These are phyloP conservation scores for Helminthosporium solani DNA, from an alignment of 2,329 filamentous ascomycete species.

Conservation along the genomic window DNA sequence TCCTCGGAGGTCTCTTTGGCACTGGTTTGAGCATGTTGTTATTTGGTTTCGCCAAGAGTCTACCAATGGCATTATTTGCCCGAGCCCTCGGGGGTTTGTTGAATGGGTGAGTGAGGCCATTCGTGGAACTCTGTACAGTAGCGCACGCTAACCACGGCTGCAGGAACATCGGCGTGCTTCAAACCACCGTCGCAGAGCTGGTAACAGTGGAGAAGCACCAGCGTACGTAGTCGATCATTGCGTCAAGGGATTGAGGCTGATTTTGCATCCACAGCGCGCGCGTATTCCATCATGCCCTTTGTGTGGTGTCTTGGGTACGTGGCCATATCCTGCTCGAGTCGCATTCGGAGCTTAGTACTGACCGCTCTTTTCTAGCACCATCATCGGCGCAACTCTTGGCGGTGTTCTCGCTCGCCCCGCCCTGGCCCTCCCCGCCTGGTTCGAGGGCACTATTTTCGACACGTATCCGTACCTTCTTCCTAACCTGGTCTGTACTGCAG, in stretches of 20 bases:
- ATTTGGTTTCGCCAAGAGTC: constrained; percentile 84
- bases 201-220: constrained; percentile 93
- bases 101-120: constrained; percentile 82
- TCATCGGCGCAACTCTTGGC: constrained; percentile 87
- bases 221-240: constrained; percentile 57
- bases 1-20: constrained; percentile 84
- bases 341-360: constrained; percentile 18
- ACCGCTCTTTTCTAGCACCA: constrained; percentile 61
- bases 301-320: constrained; percentile 90
- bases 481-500: constrained; percentile 83
- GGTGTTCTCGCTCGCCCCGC: constrained; percentile 87
- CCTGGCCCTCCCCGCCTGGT: constrained; percentile 73
- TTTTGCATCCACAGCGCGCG: constrained; percentile 69
- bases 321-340: constrained; percentile 18
- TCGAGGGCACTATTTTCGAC: constrained; percentile 78
- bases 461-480: constrained; percentile 86
- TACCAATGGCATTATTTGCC: constrained; percentile 80
- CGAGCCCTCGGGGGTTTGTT: constrained; percentile 86
- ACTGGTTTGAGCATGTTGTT: constrained; percentile 90
- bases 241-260: constrained; percentile 18
- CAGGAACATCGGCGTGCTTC: constrained; percentile 90
- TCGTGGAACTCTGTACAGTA: constrained; percentile 22
- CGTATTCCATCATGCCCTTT: constrained; percentile 96
- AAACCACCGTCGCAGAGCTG: constrained; percentile 92
- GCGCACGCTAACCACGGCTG: constrained; percentile 32